Base-by-base conservation (phyloP, 768 basidiomycete genomes). In the Phaffia australis region DNA sequence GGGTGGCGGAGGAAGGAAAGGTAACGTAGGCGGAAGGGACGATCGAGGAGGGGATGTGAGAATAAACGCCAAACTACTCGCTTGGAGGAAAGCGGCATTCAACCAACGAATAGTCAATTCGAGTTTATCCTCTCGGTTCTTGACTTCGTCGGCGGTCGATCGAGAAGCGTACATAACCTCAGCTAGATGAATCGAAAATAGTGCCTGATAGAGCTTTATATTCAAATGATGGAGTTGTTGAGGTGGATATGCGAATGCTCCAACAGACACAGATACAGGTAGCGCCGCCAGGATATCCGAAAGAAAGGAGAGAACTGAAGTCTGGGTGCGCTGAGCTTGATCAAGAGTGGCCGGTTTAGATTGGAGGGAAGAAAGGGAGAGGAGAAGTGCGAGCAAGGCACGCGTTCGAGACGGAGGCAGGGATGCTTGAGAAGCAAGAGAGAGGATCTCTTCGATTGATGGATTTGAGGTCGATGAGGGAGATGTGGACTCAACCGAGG, bases 371-470 rank as follows among this genome's bases (percentile, higher is more conserved):
- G 64, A 65, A 58, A 65, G 46, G 29, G 57, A 35, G 4, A 50
- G 27, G 56, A 65, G 27, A 51, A 65, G 64, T 30, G 64, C 35
- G 16, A 58, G 9, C 14, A 65, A 58, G 0, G 57, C 56, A 8
- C 64, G 48, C 14, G 42, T 48, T 2, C 64, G 56, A 2, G 64
- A 19, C 15, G 64, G 64, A 18, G 64, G 64, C n/a, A 59, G 47
- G 48, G 15, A 19, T 2, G 46, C 6, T 5, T 56, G 14, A 21
- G 35, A 14, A 15, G 15, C 25, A 3, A 60, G 58, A 19, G 35
- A 15, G 42, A 60, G 30, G 21, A 60, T 23, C 30, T 21, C n/a
- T 4, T 35, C 29, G 58, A 60, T 29, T 25, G 48, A 42, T 42
- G 35, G 35, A 42, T 42, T 42, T 42, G 35, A 42, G 11, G 35